Conservation (phyloP, 331 rosid genomes). For the Erythrophleum ivorense region DNA sequence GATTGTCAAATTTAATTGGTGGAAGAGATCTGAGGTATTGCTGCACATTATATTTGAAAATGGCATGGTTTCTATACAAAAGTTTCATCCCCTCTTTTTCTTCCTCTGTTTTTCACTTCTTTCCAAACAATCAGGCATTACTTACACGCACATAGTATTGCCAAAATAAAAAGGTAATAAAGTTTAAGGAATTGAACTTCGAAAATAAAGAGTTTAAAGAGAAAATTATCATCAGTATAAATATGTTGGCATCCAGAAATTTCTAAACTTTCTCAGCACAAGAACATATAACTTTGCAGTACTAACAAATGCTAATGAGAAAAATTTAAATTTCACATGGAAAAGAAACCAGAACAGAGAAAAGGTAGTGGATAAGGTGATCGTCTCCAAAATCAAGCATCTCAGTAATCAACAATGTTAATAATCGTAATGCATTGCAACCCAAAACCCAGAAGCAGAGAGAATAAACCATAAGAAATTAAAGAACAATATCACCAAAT, state of each 20-base stretch:
- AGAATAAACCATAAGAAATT: neutral
- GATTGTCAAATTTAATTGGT: neutral
- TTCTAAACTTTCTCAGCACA: neutral
- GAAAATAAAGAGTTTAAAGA: too few species aligned
- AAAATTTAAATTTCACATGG: neutral
- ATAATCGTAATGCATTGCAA: neutral
- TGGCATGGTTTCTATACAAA: neutral
- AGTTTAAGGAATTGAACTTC: neutral
- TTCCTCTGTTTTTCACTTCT: neutral
- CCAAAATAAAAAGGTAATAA: neutral
- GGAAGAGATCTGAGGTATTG: neutral
- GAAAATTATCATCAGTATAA: neutral
- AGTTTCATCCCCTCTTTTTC: neutral
- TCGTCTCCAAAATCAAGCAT: neutral
- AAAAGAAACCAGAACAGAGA: neutral
- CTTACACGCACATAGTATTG: neutral
- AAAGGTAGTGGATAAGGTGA: neutral
- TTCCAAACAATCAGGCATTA: neutral
- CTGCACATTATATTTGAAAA: too few species aligned
- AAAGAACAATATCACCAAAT: neutral
- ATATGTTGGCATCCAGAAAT: neutral
- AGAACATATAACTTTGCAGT: neutral
- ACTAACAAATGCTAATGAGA: neutral
- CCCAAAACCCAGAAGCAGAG: slow-evolving; percentile 3
- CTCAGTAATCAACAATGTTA: neutral